Base-by-base conservation (phyloP, 1,139 yeast species). In the Diutina neorugosa region DNA sequence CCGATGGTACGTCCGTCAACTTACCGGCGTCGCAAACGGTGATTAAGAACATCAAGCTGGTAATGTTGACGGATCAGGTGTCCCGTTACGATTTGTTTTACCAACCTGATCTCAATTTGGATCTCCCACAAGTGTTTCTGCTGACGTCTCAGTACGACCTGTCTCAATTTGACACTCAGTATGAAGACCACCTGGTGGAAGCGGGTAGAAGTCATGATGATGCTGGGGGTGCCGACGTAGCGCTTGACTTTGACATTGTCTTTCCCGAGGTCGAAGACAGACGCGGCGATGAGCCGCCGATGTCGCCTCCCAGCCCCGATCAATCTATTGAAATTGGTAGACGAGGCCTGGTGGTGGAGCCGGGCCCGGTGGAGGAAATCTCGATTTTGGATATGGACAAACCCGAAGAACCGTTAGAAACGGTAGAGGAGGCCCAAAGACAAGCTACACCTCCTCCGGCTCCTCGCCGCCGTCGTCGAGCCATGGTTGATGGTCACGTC, bases 1-100 rank as follows among this genome's bases (percentile, higher is more conserved):
- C 67, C 18, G 63, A 55, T 5, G 55, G 61, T 23, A 60, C 58
- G 49, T 56, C 59, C 42, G 64, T 77, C 42, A 78, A 77, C 56
- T 69, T 80, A 53, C 77, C 81, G 5, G 72, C 78, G 12, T 73
- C 71, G 55, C 74, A 74, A 47, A 70, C 82, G 5, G 76, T 82
- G 27, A 70, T 82, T 37, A 68, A 80, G 20, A 75, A 79, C 54
- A 67, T 88, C 51, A 76, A 78, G 50, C 75, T 76, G 55, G 70
- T 86, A 55, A 78, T 84, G 0, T 74, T 88, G 57, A 82, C 78
- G 59, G 96, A 90, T 67, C 86, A 86, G 46, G 84, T 89, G 47
- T 85, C 96, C 0, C 88, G 84, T 54, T 77, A 82, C 51, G 95
- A 89, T 62, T 78, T 88, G 59, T 69, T 86, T 52, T 78, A 76